Base-by-base conservation (phyloP, 2,329 filamentous ascomycete species). In the Aspergillus tamarii region DNA sequence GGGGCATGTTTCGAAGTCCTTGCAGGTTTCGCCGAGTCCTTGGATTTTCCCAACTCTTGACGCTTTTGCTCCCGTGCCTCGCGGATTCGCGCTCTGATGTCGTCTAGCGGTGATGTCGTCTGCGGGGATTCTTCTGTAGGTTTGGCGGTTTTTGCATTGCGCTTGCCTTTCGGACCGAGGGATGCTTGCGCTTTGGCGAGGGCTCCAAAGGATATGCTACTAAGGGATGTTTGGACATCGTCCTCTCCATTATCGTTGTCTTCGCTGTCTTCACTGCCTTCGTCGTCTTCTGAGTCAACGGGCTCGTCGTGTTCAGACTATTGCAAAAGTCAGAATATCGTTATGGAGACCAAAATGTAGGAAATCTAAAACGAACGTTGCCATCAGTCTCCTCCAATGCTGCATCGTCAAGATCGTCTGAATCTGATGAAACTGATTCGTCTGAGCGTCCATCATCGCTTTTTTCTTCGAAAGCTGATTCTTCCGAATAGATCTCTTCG, bases 1-100 rank as follows among this genome's bases (percentile, higher is more conserved):
- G 95, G 95, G 0, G 95, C 95, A 80, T 98, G 93, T 80, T 99
- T 99, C 76, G 88, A 94, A 14, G 88, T 79, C 28, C 90, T 85
- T 36, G 75, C 54, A 71, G 74, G 50, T 67, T 70, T 78, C 65
- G 65, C 62, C 4, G 53, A 30, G 8, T 67, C 64, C 30, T 70
- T 71, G 19, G 65, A 59, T 36, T 69, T 65, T 2, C 79, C 64
- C 19, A 76, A 69, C 62, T 75, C 69, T 60, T 72, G 62, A 60
- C 74, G 67, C 68, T 81, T 81, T 50, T 80, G 77, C 67, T 83
- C 81, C 39, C 74, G 70, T 6, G 78, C 77, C 69, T 82, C 77
- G 53, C 77, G 76, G 61, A 83, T 74, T 63, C 75, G 72, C 1
- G 72, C 71, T 32, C 78, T 73, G 64, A 80, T 80, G 26, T 78